Base-by-base conservation (phyloP, 2,329 filamentous ascomycete genomes). In the Fusarium sp. region DNA sequence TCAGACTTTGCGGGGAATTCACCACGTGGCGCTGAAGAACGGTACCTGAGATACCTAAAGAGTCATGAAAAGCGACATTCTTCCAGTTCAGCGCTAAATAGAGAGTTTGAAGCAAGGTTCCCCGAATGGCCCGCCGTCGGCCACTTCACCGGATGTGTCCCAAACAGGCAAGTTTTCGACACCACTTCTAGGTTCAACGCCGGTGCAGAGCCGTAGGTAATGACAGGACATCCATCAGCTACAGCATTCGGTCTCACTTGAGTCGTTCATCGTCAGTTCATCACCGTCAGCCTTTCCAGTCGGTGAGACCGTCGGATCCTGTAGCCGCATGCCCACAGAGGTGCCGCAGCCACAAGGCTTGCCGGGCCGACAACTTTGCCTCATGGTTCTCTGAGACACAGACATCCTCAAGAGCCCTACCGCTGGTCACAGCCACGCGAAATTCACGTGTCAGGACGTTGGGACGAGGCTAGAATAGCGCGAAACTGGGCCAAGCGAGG, bases 31-130 rank as follows among this genome's bases (percentile, higher is more conserved):
- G 44, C 18, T 46, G 36, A 55, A 57, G 43, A 60, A 60, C 39
- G 47, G 66, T 72, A 72, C 70, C 28, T 62, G 47, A 46, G 46
- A 55, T 62, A 66, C 70, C 59, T 51, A 36, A 34, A 62, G 71
- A 70, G 56, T 60, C 67, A 68, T 68, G 66, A 41, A 63, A 66
- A 60, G 44, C 43, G 47, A 62, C 70, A 66, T 70, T 37, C 43
- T 34, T 12, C 13, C 18, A 60, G 48, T 50, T 57, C 41, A 62
- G 66, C 65, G 63, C 65, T 69, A 69, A 23, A 37, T 15, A 5
- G 13, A 44, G 18, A 50, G 43, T 56, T 54, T 54, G 12, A 44
- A 51, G 41, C 30, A 52, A 44, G 40, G 62, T 51, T 66, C 12
- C 40, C 50, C 39, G 43, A 39, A 16, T 23, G 43, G 34, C 27